Evolutionary conservation across 2,329 filamentous ascomycete species (phyloP).

Genomic region (Pyrenochaeta sp.): DNA sequence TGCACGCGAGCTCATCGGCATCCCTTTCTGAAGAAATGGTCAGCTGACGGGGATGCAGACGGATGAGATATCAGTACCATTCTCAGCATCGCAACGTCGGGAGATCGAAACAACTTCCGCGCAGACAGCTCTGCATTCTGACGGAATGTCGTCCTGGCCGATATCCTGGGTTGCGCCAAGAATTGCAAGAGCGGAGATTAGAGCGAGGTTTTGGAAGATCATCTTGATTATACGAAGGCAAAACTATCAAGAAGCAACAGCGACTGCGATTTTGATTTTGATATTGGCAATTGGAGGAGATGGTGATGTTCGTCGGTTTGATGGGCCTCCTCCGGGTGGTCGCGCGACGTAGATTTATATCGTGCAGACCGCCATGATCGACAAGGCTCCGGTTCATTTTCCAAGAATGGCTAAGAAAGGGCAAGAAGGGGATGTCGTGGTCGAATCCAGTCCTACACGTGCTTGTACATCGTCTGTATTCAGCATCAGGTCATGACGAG

Average conservation of each 20-base stretch:
- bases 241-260: neutral
- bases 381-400: neutral
- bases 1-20: conserved; percentile 33
- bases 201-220: conserved; percentile 30
- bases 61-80: conserved; percentile 13
- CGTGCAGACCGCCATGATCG: neutral
- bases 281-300: neutral
- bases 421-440: neutral
- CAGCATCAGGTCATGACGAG: conserved; percentile 2
- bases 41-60: neutral
- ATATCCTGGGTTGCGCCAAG: conserved; percentile 38
- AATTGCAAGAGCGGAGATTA: conserved; percentile 35
- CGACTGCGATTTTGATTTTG: neutral
- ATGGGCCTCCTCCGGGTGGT: neutral
- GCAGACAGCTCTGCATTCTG: conserved; percentile 40
- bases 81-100: conserved; percentile 34
- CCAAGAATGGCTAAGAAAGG: neutral
- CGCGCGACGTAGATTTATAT: conserved; percentile 1
- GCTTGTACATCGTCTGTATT: neutral
- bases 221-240: conserved; percentile 16
- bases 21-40: conserved; percentile 25
- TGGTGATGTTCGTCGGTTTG: neutral
- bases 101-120: conserved; percentile 31
- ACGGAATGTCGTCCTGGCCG: conserved; percentile 40
- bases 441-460: neutral